Conservation (phyloP, 305 asterid species). For the Fraxinus ornus region DNA sequence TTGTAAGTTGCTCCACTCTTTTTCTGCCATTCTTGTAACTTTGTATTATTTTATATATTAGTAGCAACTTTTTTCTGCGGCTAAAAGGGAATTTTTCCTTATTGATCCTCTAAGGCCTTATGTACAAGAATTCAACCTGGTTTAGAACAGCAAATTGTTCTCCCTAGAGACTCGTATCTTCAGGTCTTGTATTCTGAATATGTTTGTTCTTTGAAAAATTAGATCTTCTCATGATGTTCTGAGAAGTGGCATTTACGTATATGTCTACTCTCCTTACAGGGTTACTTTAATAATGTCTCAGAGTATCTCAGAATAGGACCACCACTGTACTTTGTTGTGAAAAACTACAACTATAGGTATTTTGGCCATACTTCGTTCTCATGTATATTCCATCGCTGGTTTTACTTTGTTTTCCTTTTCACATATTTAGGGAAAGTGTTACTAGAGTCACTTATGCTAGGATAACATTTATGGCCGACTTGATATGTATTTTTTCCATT, state of each 20-base stretch:
- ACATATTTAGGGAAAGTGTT: neutral
- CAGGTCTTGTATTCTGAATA: conserved; percentile 52
- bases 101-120: conserved; percentile 59
- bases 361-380: neutral
- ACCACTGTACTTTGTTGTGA: conserved; percentile 88
- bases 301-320: conserved; percentile 94
- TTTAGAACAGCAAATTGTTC: conserved; percentile 95
- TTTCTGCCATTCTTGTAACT: conserved; percentile 20
- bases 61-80: conserved; percentile 10
- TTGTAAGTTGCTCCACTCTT: conserved; percentile 56
- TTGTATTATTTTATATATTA: conserved; percentile 16
- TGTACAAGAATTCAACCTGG: conserved; percentile 96
- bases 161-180: conserved; percentile 96
- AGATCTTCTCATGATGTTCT: neutral
- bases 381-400: neutral
- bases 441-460: neutral
- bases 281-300: conserved; percentile 73
- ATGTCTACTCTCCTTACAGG: conserved; percentile 53
- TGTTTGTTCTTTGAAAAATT: conserved; percentile 14
- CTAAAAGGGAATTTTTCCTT: conserved; percentile 13
- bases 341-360: conserved; percentile 89
- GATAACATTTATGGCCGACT: neutral
- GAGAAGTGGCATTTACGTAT: conserved; percentile 21
- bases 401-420: neutral
- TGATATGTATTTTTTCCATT: neutral